Conservation (phyloP, 495 filamentous ascomycete genomes). For the Tuber microsphaerosporum region DNA sequence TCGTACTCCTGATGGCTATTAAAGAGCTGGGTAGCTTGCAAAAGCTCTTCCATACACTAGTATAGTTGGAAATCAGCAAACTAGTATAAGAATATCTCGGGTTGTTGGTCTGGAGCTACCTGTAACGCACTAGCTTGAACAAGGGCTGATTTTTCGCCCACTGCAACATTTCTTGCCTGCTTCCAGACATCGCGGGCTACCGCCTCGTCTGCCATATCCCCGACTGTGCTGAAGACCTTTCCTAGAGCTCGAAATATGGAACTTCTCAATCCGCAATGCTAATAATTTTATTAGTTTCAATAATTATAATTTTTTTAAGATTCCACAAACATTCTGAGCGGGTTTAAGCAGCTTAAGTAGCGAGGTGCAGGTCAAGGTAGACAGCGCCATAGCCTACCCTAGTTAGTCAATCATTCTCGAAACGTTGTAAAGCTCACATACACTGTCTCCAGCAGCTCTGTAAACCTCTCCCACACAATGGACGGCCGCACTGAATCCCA, state of each 20-base stretch:
- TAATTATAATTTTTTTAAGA: not conserved
- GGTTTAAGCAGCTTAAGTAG: conserved; percentile 74
- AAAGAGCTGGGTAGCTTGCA: conserved; percentile 67
- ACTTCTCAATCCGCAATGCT: conserved; percentile 70
- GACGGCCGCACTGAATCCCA: conserved; percentile 67
- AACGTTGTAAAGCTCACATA: conserved; percentile 11
- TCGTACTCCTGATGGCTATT: conserved; percentile 91
- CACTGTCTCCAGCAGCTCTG: conserved; percentile 83
- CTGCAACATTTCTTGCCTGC: conserved; percentile 67
- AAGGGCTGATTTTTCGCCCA: conserved; percentile 71
- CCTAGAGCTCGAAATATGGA: conserved; percentile 71
- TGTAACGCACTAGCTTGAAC: conserved; percentile 60
- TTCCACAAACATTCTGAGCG: conserved; percentile 54
- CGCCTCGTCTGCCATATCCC: conserved; percentile 69
- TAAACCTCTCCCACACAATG: conserved; percentile 85
- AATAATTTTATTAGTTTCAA: conserved; percentile 5
- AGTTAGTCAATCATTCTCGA: conserved; percentile 16
- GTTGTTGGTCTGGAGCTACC: conserved; percentile 13
- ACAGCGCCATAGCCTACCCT: conserved; percentile 59
- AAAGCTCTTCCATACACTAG: conserved; percentile 65
- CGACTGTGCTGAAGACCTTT: conserved; percentile 66
- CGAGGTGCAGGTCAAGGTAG: conserved; percentile 62
- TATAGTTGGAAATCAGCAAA: conserved; percentile 12
- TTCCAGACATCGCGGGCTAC: conserved; percentile 92
- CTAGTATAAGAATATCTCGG: not conserved